phyloP scores from a whole-genome alignment of 371 early-diverging fungal genomes.

The Gilbertella persicaria region DNA sequence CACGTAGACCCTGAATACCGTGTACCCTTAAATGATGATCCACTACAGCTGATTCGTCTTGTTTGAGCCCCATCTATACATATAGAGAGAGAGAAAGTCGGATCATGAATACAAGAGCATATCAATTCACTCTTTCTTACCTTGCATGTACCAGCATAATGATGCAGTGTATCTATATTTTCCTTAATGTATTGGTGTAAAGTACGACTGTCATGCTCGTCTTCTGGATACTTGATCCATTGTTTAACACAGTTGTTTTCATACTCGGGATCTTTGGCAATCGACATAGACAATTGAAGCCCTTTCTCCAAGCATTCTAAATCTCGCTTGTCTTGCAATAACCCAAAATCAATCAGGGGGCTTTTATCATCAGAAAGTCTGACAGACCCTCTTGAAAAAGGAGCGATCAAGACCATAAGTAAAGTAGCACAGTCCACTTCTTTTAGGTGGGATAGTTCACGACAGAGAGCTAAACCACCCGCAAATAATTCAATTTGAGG shows the following conservation, averaged over 20 bases:
- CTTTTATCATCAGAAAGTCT: neutral
- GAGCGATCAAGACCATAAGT: constrained; percentile 23
- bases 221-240: constrained; percentile 18
- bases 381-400: constrained; percentile 24
- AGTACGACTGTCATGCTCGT: neutral
- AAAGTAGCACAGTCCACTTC: constrained; percentile 14
- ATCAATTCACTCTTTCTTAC: constrained; percentile 14
- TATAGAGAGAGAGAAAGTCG: neutral
- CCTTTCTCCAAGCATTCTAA: constrained; percentile 21
- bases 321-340: constrained; percentile 22
- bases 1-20: constrained; percentile 39
- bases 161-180: constrained; percentile 33
- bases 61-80: constrained; percentile 16
- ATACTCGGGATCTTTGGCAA: constrained; percentile 15
- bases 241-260: constrained; percentile 10
- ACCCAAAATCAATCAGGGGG: constrained; percentile 13
- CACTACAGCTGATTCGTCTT: constrained; percentile 30
- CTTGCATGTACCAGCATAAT: constrained; percentile 46
- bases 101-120: neutral
- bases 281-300: constrained; percentile 11
- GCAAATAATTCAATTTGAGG: constrained; percentile 33
- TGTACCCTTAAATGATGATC: constrained; percentile 43
- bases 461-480: constrained; percentile 27
- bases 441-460: constrained; percentile 18
- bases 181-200: constrained; percentile 23